Evolutionary conservation across 345 rosid species (phyloP).

Genomic region (Abelmoschus esculentus): DNA sequence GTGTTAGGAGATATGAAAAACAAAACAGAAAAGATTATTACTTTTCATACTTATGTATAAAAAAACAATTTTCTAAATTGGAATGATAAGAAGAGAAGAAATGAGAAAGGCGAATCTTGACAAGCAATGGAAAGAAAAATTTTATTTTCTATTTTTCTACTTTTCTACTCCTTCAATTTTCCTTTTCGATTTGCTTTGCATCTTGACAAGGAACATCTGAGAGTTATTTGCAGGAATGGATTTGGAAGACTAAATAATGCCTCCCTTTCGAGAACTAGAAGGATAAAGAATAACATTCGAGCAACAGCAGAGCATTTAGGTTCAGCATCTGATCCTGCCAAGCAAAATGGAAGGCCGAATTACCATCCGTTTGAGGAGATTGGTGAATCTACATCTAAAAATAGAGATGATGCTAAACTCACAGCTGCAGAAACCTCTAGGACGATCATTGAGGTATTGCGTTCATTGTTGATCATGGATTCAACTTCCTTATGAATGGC

Average conservation of each 20-base stretch:
- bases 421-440: conserved; percentile 68
- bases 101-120: no score
- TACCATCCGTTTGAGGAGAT: conserved; percentile 91
- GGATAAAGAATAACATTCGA: conserved; percentile 45
- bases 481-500: background rate
- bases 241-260: conserved; percentile 30
- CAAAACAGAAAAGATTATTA: no score
- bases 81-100: no score
- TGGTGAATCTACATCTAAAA: conserved; percentile 35
- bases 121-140: no score
- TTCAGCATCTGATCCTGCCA: conserved; percentile 54
- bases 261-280: conserved; percentile 28
- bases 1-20: no score
- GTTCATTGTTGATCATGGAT: conserved; percentile 15
- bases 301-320: conserved; percentile 55
- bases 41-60: no score
- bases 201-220: background rate
- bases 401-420: conserved; percentile 41
- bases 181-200: no score
- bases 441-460: conserved; percentile 82
- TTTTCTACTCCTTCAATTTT: no score
- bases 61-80: no score
- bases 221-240: conserved; percentile 34
- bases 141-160: no score
- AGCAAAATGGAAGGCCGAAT: conserved; percentile 34